Base-by-base conservation (phyloP, 1,284 basidiomycete genomes). In the Malassezia sympodialis region DNA sequence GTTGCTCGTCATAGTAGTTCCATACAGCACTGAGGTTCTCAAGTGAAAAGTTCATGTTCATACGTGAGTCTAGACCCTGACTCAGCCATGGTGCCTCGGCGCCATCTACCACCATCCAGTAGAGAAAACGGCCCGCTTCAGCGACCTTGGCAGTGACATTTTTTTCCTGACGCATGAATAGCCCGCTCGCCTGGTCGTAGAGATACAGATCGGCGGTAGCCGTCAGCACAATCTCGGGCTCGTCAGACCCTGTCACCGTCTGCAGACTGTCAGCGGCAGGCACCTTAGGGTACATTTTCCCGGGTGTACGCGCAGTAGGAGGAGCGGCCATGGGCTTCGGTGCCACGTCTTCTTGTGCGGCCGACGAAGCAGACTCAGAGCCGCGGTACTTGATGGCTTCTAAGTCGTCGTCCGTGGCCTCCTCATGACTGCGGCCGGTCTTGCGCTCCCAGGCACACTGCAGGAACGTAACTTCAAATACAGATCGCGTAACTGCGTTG, bases 391-490 rank as follows among this genome's bases (percentile, higher is more conserved):
- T 66, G 11, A 77, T 62, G 17, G 47, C 48, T 41, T 77, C 75
- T 11, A 77, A 70, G 19, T 75, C 71, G 40, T 67, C 64, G 40
- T 76, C 72, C 12, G 61, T 64, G 2, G 65, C 66, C 27, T 68
- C 63, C 21, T 74, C 70, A 40, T 73, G 70, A 24, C 59, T 68
- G 19, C 60, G 60, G 24, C 65, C 60, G 45, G 52, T 63, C 42
- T 67, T 69, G 31, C 70, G 62, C 75, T 96, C 91, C 75, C 85
- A 96, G 80, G 93, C 88, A 55, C 91, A 93, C 39, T 88, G 84
- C 64, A 94, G 85, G 79, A 90, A 86, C 75, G 90, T 90, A 43
- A 87, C 84, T 76, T 94, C 89, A 72, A 96, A 94, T 14, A 85
- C 83, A 47, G 82, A 82, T 5, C 88, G 90, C 1, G 88, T 88